Base-by-base conservation (phyloP, 148 eudicot genomes). In the Bassia scoparia region DNA sequence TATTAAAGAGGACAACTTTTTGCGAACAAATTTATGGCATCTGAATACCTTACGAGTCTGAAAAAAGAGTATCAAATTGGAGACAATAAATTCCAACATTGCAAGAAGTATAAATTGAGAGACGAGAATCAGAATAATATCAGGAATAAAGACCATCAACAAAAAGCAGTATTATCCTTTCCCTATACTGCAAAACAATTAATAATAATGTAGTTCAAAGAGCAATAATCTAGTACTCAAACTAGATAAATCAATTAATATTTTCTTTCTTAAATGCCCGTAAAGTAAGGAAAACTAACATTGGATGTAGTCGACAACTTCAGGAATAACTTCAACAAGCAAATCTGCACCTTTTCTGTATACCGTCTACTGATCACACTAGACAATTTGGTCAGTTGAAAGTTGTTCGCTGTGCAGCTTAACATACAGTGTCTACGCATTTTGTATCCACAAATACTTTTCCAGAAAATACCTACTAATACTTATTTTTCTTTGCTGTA, bases 391-490 rank as follows among this genome's bases (percentile, higher is more conserved):
- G 70, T 84, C 83, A 64, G 72, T 72, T 43, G 87, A 62, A 37
- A 91, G 84, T 59, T 90, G 81, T 75, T 85, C 83, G 21, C n/a
- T 86, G 89, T 69, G 98, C 88, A 70, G 98, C 77, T 87, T 95
- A 95, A 95, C 97, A 95, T 87, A 35, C 93, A 34, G 97, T 95
- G 76, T 95, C 98, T 76, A 95, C 97, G 98, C 97, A 88, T 95
- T 95, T 69, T 97, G 98, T 70, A 95, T 85, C 62, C 62, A 95
- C 96, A 83, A 74, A 95, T 41, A 95, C 98, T 82, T 87, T 95
- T 68, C 88, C 93, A 64, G 98, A 87, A 56, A 72, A 95, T 78
- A 35, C 97, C 98, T 43, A 97, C 84, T 53, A 95, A 68, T 80
- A 95, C 98, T 58, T 97, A 91, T 74, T 95, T 95, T 78, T 95